Evolutionary conservation across 495 filamentous ascomycete species (phyloP).

Genomic region (Pyrenula massariospora): DNA sequence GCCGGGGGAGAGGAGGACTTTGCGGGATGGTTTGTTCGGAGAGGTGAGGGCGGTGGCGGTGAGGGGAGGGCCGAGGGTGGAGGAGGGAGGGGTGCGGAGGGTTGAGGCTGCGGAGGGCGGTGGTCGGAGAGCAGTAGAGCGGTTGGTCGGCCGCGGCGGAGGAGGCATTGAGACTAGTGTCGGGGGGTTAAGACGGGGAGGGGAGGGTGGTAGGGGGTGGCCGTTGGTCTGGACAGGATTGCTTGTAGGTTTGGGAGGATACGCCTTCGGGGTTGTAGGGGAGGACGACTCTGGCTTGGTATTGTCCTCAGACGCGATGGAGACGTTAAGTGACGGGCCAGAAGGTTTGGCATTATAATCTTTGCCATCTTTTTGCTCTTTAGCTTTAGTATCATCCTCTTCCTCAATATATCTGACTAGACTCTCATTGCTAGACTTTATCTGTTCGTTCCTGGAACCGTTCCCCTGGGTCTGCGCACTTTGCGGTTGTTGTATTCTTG

Average conservation of each 20-base stretch:
- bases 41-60: slow-evolving; percentile 23
- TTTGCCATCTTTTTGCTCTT: not conserved
- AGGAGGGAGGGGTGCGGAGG: slow-evolving; percentile 23
- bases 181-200: not conserved
- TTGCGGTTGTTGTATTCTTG: not conserved
- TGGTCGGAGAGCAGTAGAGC: slow-evolving; percentile 13
- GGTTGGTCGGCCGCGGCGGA: slow-evolving; percentile 12
- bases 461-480: not conserved
- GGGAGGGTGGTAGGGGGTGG: not conserved
- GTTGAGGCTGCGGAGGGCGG: slow-evolving; percentile 20
- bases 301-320: not conserved
- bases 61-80: slow-evolving; percentile 20
- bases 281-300: not conserved
- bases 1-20: slow-evolving; percentile 71
- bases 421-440: not conserved
- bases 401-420: not conserved
- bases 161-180: slow-evolving; percentile 1
- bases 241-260: not conserved
- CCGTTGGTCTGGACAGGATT: not conserved
- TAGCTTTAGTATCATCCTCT: not conserved
- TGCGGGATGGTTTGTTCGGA: slow-evolving; percentile 24
- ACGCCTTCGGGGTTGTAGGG: not conserved
- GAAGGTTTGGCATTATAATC: not conserved
- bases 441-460: not conserved
- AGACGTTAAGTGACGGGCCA: not conserved